A percentile compares a stretch with the other conserved stretches of the same genome.
These are phyloP conservation scores for Blastobotrys capitulatus DNA, from an alignment of 1,139 yeast species.

Conservation along the genomic window DNA sequence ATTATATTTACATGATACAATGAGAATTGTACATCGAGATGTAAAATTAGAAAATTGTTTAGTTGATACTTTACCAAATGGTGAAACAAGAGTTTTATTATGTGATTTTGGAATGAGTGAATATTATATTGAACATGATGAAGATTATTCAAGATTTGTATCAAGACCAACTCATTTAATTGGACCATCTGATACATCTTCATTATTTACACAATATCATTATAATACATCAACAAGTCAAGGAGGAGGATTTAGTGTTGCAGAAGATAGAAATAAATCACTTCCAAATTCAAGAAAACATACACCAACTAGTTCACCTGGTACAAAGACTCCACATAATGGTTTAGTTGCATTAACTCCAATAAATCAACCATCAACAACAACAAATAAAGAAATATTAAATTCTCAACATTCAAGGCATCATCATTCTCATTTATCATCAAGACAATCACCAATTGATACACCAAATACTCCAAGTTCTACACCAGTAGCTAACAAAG, in stretches of 20 bases:
- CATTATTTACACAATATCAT: constrained; percentile 23
- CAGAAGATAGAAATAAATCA: background rate
- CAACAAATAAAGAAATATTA: background rate
- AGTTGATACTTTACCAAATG: constrained; percentile 39
- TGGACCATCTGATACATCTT: constrained; percentile 29
- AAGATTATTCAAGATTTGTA: background rate
- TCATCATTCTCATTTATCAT: constrained; percentile 4
- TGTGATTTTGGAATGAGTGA: constrained; percentile 89
- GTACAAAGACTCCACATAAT: background rate
- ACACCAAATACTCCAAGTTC: background rate
- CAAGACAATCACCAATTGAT: background rate
- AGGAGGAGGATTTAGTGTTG: background rate
- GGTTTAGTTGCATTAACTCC: constrained; percentile 5
- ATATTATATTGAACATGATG: constrained; percentile 28
- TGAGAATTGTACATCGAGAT: constrained; percentile 77
- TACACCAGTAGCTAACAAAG: background rate
- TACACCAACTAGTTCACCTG: constrained; percentile 6
- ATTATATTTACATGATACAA: constrained; percentile 62
- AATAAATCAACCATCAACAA: background rate
- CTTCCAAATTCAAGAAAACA: background rate
- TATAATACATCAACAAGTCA: background rate
- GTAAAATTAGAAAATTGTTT: constrained; percentile 82
- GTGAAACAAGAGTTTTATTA: constrained; percentile 33
- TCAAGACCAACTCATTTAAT: constrained; percentile 14
- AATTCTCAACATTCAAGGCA: constrained; percentile 6